Conservation (phyloP, 169 alveolate species). For the Plasmodium knowlesi region DNA sequence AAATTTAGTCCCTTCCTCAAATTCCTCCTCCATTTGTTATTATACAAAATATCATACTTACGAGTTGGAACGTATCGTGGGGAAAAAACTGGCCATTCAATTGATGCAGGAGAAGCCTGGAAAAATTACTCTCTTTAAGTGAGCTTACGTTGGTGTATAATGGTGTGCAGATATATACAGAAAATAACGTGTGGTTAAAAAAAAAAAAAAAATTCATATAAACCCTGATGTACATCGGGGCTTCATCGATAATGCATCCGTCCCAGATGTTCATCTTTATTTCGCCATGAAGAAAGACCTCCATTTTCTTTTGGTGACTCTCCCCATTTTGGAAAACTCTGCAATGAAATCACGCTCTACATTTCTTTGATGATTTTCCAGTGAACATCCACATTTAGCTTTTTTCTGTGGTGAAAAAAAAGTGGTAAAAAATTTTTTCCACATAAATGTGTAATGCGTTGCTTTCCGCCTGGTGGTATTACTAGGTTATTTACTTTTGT, state of each 20-base stretch:
- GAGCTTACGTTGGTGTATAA: neutral
- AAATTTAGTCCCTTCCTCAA: conserved; percentile 21
- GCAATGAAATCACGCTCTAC: neutral
- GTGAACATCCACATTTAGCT: conserved; percentile 37
- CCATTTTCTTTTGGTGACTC: neutral
- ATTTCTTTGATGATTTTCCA: conserved; percentile 46
- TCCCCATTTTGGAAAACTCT: neutral
- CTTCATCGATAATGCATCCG: neutral
- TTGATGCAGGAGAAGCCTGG: conserved; percentile 79
- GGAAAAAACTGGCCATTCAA: conserved; percentile 63
- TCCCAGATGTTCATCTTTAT: neutral
- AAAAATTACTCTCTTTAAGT: conserved; percentile 80
- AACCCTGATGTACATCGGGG: neutral
- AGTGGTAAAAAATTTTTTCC: neutral
- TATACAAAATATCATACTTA: conserved; percentile 82
- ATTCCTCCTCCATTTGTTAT: conserved; percentile 77
- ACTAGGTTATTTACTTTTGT: neutral
- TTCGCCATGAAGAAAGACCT: neutral
- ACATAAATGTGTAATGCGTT: neutral
- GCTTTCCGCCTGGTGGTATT: neutral
- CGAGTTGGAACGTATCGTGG: conserved; percentile 84
- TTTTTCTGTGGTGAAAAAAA: conserved; percentile 31
- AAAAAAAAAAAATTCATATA: neutral
- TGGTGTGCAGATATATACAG: neutral
- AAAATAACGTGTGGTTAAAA: neutral